These are phyloP conservation scores for Nakazawaea siamensis DNA, from an alignment of 805 yeast genomes.

Conservation along the genomic window DNA sequence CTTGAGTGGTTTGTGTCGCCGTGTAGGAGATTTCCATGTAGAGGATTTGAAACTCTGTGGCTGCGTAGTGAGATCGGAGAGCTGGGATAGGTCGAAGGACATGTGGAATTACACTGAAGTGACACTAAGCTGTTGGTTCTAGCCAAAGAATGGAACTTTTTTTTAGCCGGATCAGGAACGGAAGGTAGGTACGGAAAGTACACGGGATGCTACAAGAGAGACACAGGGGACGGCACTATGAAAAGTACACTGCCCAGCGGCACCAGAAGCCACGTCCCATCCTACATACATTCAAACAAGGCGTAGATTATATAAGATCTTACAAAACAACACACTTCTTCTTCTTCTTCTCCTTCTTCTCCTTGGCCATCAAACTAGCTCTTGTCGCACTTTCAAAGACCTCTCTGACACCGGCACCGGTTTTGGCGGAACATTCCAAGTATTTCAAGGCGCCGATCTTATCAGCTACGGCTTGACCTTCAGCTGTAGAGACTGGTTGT, in stretches of 20 bases:
- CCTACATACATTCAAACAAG: no score
- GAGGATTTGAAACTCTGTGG: conserved; percentile 55
- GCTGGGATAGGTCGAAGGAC: no score
- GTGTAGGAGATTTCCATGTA: conserved; percentile 38
- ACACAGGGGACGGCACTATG: no score
- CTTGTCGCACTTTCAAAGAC: conserved; percentile 90
- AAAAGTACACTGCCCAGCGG: no score
- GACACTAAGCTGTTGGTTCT: no score
- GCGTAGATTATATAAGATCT: no score
- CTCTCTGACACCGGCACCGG: conserved; percentile 86
- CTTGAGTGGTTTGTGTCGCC: conserved; percentile 65
- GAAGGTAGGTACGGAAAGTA: no score
- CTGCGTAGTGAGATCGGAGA: conserved; percentile 30
- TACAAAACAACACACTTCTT: conserved; percentile 68
- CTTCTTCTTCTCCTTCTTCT: conserved; percentile 47
- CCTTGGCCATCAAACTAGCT: conserved; percentile 72
- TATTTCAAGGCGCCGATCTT: conserved; percentile 83
- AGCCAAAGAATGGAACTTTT: no score
- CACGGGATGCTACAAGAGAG: no score
- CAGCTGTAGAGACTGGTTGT: conserved; percentile 73
- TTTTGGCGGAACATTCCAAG: conserved; percentile 88
- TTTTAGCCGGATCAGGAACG: no score
- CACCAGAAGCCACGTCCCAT: no score
- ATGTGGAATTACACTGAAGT: no score
- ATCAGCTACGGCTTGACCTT: conserved; percentile 82